phyloP scores from a whole-genome alignment of 2,329 filamentous ascomycete genomes.

The Penicillium sp. region DNA sequence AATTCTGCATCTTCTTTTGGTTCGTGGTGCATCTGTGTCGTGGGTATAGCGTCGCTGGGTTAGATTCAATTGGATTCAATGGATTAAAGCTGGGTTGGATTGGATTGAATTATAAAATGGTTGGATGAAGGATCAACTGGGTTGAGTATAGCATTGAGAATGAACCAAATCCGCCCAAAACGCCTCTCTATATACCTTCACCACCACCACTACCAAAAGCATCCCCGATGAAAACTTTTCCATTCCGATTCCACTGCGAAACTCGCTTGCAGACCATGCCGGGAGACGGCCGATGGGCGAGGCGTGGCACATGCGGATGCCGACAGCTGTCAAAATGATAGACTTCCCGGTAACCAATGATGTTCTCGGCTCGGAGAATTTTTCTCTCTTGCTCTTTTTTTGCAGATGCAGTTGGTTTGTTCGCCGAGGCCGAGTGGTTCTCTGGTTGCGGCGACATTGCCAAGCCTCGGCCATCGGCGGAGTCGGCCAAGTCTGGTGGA shows the following conservation, averaged over 20 bases:
- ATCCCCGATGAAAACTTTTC: background rate
- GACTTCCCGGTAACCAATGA: background rate
- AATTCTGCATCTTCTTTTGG: slow-evolving; percentile 9
- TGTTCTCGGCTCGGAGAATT: background rate
- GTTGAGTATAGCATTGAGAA: too few relatives aligned
- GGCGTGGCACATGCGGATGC: background rate
- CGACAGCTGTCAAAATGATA: background rate
- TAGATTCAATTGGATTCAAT: background rate
- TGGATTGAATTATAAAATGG: too few relatives aligned
- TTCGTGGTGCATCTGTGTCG: slow-evolving; percentile 17
- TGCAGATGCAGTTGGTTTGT: background rate
- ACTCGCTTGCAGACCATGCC: too few relatives aligned
- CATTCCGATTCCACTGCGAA: background rate
- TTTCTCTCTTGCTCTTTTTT: background rate
- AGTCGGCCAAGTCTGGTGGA: background rate
- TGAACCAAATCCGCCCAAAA: too few relatives aligned
- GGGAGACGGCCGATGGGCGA: background rate
- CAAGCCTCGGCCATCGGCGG: slow-evolving; percentile 1
- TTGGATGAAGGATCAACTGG: too few relatives aligned
- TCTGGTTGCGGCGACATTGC: slow-evolving; percentile 1
- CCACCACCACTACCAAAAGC: too few relatives aligned
- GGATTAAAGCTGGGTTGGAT: too few relatives aligned
- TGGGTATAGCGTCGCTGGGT: background rate
- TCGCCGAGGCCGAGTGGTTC: background rate
- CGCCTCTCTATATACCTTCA: too few relatives aligned